Evolutionary conservation across 2,329 filamentous ascomycete species (phyloP).

Genomic region (Colletotrichum spinosum): DNA sequence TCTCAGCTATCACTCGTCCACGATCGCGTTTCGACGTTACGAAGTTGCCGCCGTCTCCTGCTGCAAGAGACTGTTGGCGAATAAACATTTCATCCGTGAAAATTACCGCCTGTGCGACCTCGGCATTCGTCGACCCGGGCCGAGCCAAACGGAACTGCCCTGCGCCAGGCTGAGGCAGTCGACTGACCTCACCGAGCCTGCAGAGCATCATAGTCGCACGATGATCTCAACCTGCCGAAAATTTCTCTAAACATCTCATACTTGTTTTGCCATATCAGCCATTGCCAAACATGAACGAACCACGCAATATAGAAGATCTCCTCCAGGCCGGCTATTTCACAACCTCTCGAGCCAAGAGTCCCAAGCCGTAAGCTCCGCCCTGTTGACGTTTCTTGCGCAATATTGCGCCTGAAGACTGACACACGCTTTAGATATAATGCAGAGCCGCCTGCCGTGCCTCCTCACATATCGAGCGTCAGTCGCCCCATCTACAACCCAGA

Average conservation of each 20-base stretch:
- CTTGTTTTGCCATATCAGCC: conserved; percentile 2
- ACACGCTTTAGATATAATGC: conserved; percentile 20
- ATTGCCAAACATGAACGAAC: conserved; percentile 53
- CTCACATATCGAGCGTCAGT: conserved; percentile 22
- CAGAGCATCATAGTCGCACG: conserved; percentile 16
- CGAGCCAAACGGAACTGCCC: neutral
- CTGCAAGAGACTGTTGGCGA: conserved; percentile 3
- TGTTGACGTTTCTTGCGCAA: neutral
- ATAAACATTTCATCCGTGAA: neutral
- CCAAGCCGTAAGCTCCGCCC: conserved; percentile 46
- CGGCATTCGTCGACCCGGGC: neutral
- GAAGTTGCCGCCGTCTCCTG: conserved; percentile 3
- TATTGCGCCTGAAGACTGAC: conserved; percentile 7
- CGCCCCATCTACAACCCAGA: conserved; percentile 22
- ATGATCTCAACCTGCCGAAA: conserved; percentile 27
- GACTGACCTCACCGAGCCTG: conserved; percentile 9
- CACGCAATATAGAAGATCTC: conserved; percentile 57
- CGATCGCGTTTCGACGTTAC: conserved; percentile 5
- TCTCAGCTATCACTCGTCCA: conserved; percentile 20
- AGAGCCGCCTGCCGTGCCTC: conserved; percentile 32
- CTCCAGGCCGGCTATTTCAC: conserved; percentile 64
- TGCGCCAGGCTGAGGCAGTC: conserved; percentile 27
- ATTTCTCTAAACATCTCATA: conserved; percentile 20
- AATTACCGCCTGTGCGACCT: conserved; percentile 18
- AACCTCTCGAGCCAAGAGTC: conserved; percentile 56